Evolutionary conservation across 2,329 filamentous ascomycete species (phyloP).

Genomic region (Trichoderma asperellum): DNA sequence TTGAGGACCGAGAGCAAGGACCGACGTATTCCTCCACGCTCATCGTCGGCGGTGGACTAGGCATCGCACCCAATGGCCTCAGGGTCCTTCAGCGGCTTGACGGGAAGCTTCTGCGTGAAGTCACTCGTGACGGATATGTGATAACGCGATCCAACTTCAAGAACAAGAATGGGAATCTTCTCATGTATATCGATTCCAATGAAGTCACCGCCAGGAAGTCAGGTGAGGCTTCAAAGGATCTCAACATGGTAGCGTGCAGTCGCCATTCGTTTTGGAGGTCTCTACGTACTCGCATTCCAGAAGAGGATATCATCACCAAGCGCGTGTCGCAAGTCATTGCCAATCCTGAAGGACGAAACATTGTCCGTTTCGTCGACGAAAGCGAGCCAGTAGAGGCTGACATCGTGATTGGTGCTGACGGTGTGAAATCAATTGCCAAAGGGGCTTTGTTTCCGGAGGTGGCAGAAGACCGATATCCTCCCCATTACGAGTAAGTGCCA

Average conservation of each 20-base stretch:
- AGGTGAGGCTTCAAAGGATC: constrained; percentile 3
- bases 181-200: constrained; percentile 32
- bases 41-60: constrained; percentile 35
- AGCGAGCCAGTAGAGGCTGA: constrained; percentile 33
- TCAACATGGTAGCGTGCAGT: constrained; percentile 34
- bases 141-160: constrained; percentile 34
- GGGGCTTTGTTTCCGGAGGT: constrained; percentile 34
- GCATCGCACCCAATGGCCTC: constrained; percentile 35
- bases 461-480: constrained; percentile 32
- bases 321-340: constrained; percentile 32
- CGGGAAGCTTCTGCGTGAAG: constrained; percentile 33
- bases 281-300: constrained; percentile 33
- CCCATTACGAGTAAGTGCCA: constrained; percentile 34
- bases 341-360: constrained; percentile 30
- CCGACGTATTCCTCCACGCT: constrained; percentile 35
- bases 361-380: constrained; percentile 34
- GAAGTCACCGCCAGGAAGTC: not conserved
- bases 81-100: constrained; percentile 35
- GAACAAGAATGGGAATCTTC: constrained; percentile 33
- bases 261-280: constrained; percentile 36
- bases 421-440: constrained; percentile 33
- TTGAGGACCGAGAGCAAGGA: constrained; percentile 31
- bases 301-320: constrained; percentile 32
- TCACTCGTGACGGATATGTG: constrained; percentile 34
- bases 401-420: constrained; percentile 37